Percentiles rank a stretch among this genome's conserved stretches.
phyloP scores from a whole-genome alignment of 176 grass and related monocot species.

The Triticum aestivum region IWGSC_CS_RefSeq_v2.1 NC_057801.1:600085952-600086451 shows the following conservation, averaged over 20 bases:
- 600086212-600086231: slow-evolving; percentile 41
- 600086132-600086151: slow-evolving; percentile 21
- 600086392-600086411: no score
- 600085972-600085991: background rate
- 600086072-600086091: background rate
- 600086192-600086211: background rate
- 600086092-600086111: background rate
- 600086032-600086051: background rate
- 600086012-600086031: no score
- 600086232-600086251: slow-evolving; percentile 38
- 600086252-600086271: slow-evolving; percentile 36
- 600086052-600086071: background rate
- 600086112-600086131: background rate
- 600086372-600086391: no score
- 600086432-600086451: no score
- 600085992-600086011: slow-evolving; percentile 10
- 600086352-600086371: no score
- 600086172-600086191: background rate
- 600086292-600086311: background rate
- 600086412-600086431: no score
- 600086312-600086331: background rate
- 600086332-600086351: background rate
- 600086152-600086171: background rate
- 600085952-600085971: background rate
- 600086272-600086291: background rate